Conservation (phyloP, 768 basidiomycete species). For the Trametes sanguinea region DNA sequence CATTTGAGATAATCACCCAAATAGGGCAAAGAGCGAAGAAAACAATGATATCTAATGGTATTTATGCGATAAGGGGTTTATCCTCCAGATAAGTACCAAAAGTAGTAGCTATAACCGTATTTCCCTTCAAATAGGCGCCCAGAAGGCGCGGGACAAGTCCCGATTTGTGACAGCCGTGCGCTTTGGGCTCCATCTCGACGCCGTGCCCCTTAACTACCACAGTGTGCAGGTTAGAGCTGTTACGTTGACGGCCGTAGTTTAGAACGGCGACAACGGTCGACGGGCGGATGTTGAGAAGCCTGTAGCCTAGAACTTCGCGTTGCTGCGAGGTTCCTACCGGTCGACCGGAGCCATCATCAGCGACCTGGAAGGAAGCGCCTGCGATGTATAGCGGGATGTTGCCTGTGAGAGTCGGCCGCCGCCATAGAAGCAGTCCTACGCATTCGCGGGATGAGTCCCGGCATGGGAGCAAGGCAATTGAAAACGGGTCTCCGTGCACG, state of each 20-base stretch:
- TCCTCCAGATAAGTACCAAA: too few relatives aligned
- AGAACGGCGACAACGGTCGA: background rate
- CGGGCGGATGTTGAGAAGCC: background rate
- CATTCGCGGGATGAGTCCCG: background rate
- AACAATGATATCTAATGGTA: too few relatives aligned
- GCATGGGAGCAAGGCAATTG: background rate
- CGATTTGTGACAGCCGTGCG: too few relatives aligned
- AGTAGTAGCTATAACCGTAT: too few relatives aligned
- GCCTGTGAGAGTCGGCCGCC: background rate
- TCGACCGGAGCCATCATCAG: background rate
- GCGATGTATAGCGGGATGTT: background rate
- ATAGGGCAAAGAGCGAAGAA: too few relatives aligned
- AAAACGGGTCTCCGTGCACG: background rate
- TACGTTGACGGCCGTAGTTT: background rate
- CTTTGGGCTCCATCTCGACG: background rate
- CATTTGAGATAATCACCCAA: too few relatives aligned
- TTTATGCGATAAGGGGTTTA: too few relatives aligned
- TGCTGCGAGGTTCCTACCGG: background rate
- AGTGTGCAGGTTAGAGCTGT: too few relatives aligned
- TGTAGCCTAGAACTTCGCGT: too few relatives aligned
- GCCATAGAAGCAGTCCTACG: background rate
- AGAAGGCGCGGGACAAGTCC: too few relatives aligned
- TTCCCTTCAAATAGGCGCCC: too few relatives aligned
- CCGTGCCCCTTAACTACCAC: too few relatives aligned
- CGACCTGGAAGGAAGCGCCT: background rate